These are phyloP conservation scores for Leishmania braziliensis DNA, from an alignment of 208 protist genomes.

Conservation along the genomic window DNA sequence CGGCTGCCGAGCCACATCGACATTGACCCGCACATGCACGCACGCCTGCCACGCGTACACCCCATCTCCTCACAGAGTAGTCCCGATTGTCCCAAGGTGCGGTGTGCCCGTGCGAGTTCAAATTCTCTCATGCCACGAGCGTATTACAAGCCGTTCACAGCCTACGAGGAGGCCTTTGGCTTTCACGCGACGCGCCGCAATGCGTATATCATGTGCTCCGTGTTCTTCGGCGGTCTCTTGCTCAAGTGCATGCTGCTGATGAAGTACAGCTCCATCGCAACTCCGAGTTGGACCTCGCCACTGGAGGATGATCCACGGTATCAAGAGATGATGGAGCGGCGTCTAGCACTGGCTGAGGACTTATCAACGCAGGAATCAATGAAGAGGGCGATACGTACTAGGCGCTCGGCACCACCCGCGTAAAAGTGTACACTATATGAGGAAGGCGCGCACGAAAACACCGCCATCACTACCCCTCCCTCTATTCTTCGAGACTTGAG, in stretches of 20 bases:
- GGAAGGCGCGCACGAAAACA: not conserved
- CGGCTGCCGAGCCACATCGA: not conserved
- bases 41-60: conserved; percentile 6
- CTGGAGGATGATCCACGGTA: conserved; percentile 61
- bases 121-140: conserved; percentile 68
- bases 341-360: conserved; percentile 47
- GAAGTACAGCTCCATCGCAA: conserved; percentile 50
- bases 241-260: conserved; percentile 61
- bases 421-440: conserved; percentile 8
- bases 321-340: conserved; percentile 46
- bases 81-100: not conserved
- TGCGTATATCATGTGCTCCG: conserved; percentile 68
- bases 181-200: conserved; percentile 71
- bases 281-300: conserved; percentile 3
- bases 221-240: conserved; percentile 66
- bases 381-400: conserved; percentile 29
- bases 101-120: not conserved
- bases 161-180: conserved; percentile 81
- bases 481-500: not conserved
- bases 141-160: conserved; percentile 84
- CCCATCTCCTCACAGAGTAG: not conserved
- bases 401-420: conserved; percentile 34
- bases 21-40: not conserved
- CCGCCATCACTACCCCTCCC: not conserved
- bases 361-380: conserved; percentile 42